Base-by-base conservation (phyloP, 805 yeast genomes). In the Candida loeiensis region DNA sequence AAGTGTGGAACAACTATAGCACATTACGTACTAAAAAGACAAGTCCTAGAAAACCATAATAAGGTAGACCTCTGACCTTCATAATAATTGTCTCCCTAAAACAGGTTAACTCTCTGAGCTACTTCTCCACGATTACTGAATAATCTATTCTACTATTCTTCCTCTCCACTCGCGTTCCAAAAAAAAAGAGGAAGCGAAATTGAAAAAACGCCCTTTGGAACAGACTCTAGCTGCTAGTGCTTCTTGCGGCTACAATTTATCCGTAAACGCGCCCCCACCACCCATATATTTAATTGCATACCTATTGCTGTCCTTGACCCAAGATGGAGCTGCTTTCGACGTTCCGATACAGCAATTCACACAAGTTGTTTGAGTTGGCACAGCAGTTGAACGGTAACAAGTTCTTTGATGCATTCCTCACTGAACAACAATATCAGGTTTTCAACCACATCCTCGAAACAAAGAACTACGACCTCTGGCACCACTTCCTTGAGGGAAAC, bases 401-500 rank as follows among this genome's bases (percentile, higher is more conserved):
- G 34, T 66, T 63, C 42, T 69, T 69, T 48, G 61, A 59, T 32
- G 44, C 51, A n/a, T 62, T 62, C 50, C 58, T 80, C 43, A 74
- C 79, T 8, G 66, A 75, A n/a, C 77, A 73, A 42, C 85, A 80
- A 53, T 66, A 71, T 47, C 65, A 73, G 38, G 69, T 80, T 1
- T 56, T 80, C 30, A 70, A 69, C 30, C 55, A 64, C 37, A 58
- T 80, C 3, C 56, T 80, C 13, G 58, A 64, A n/a, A 51, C 63
- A 20, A 51, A 58, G 20, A 56, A 51, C 40, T 41, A 54, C 13
- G 58, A 51, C 15, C 48, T 74, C 2, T 78, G 84, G 77, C 53
- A 59, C 18, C 66, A 67, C 13, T 67, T 79, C 40, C 58, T 78
- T 32, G 64, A 68, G n/a, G 72, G 72, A 9, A 58, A 56, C 13